Percentiles rank a stretch among this genome's conserved stretches.
These are phyloP conservation scores for Phytopythium boreale DNA, from an alignment of 352 stramenopile genomes.

Conservation along the genomic window DNA sequence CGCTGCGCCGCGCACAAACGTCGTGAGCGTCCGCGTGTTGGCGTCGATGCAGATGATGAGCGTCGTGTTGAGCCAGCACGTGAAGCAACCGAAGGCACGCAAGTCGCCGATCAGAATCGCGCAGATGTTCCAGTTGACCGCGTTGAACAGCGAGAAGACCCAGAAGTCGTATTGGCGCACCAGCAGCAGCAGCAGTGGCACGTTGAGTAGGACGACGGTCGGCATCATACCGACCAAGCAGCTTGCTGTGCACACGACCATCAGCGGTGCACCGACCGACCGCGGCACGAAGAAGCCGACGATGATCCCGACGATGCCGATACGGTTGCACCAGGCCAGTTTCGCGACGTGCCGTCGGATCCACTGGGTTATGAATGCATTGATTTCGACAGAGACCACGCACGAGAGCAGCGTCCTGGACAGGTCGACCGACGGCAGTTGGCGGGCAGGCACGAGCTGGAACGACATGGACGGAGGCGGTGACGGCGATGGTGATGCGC, in stretches of 20 bases:
- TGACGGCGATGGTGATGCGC: neutral
- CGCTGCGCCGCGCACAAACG: slow-evolving; percentile 1
- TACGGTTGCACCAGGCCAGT: slow-evolving; percentile 12
- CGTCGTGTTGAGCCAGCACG: slow-evolving; percentile 13
- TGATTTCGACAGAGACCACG: neutral
- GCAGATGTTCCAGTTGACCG: slow-evolving; percentile 14
- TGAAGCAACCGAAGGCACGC: slow-evolving; percentile 11
- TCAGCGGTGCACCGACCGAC: slow-evolving; percentile 2
- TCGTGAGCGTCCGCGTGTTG: slow-evolving; percentile 19
- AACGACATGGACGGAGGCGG: neutral
- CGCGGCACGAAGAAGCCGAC: slow-evolving; percentile 11
- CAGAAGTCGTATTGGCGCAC: slow-evolving; percentile 21
- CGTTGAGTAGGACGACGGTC: slow-evolving; percentile 14
- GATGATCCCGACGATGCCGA: slow-evolving; percentile 15
- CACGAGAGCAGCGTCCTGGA: slow-evolving; percentile 2
- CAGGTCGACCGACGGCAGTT: neutral
- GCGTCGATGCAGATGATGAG: slow-evolving; percentile 20
- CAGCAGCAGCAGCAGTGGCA: slow-evolving; percentile 10
- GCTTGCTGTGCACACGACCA: slow-evolving; percentile 4
- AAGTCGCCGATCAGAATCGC: slow-evolving; percentile 11
- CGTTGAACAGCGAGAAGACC: slow-evolving; percentile 21
- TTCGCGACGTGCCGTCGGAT: neutral
- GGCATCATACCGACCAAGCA: slow-evolving; percentile 9
- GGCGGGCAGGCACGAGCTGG: neutral
- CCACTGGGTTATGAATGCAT: neutral